Conservation (phyloP, 108 stramenopile species). For the Pseudonitzschia multiseries region DNA sequence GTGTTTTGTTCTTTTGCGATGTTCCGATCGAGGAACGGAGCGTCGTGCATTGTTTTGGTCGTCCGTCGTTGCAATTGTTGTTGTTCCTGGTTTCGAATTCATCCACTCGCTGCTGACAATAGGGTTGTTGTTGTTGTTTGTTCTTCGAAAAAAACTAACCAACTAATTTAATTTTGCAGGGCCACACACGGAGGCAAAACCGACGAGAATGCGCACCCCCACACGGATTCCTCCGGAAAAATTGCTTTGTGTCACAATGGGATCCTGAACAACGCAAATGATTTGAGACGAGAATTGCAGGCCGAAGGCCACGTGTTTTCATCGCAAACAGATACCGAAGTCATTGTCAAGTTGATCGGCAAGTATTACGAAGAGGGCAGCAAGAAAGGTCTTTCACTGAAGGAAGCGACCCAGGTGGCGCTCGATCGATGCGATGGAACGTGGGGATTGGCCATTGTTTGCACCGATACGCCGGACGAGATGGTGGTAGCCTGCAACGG, state of each 20-base stretch:
- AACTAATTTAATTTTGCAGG: no score
- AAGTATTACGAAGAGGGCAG: slow-evolving; percentile 56
- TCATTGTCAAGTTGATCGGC: slow-evolving; percentile 96
- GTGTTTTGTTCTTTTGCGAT: no score
- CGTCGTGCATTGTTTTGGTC: not conserved
- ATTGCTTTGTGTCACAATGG: slow-evolving; percentile 99
- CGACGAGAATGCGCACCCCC: slow-evolving; percentile 98
- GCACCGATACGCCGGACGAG: slow-evolving; percentile 82
- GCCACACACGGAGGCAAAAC: slow-evolving; percentile 99
- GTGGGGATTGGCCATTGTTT: slow-evolving; percentile 93
- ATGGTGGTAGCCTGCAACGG: slow-evolving; percentile 98
- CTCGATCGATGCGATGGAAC: slow-evolving; percentile 88
- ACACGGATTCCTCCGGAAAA: slow-evolving; percentile 90
- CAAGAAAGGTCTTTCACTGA: slow-evolving; percentile 31
- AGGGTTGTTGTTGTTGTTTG: not conserved
- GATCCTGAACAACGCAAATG: slow-evolving; percentile 95
- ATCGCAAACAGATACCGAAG: slow-evolving; percentile 98
- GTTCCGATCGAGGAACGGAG: no score
- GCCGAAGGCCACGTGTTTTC: slow-evolving; percentile 81
- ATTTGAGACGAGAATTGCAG: slow-evolving; percentile 86
- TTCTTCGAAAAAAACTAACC: no score
- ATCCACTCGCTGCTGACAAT: no score
- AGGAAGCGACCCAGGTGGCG: slow-evolving; percentile 88
- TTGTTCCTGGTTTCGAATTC: not conserved
- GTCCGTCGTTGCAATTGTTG: not conserved